Evolutionary conservation across 768 basidiomycete species (phyloP).

Genomic region (Kwoniella bestiolae): DNA sequence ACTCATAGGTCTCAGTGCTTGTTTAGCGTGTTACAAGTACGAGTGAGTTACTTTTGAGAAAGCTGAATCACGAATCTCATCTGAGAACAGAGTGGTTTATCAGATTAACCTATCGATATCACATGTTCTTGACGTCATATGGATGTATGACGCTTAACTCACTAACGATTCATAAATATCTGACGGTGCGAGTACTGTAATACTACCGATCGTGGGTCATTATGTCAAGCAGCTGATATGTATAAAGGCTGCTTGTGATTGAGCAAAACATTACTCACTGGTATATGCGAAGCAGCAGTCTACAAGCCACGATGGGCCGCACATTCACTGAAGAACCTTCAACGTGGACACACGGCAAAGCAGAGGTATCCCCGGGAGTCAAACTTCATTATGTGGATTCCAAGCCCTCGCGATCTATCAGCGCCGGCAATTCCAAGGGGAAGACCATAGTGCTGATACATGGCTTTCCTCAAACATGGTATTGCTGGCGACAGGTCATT

Average conservation of each 20-base stretch:
- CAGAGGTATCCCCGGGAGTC: constrained; percentile 8
- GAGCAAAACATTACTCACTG: too few relatives aligned
- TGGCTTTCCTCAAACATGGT: constrained; percentile 41
- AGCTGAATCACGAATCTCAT: too few relatives aligned
- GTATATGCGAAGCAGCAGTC: not conserved
- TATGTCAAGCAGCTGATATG: too few relatives aligned
- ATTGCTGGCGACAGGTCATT: constrained; percentile 36
- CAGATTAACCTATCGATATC: not conserved
- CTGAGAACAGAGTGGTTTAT: not conserved
- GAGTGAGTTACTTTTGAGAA: too few relatives aligned
- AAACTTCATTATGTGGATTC: constrained; percentile 19
- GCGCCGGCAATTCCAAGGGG: not conserved
- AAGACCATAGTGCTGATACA: constrained; percentile 29
- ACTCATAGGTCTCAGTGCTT: too few relatives aligned
- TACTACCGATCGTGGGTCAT: too few relatives aligned
- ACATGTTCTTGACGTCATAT: not conserved
- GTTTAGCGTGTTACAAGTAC: too few relatives aligned
- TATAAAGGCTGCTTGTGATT: too few relatives aligned
- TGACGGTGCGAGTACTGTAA: too few relatives aligned
- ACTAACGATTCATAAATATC: too few relatives aligned
- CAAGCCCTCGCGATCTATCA: constrained; percentile 12
- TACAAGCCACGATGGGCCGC: constrained; percentile 1
- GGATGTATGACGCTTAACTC: not conserved
- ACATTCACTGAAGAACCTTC: constrained; percentile 19
- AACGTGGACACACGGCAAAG: constrained; percentile 20